Evolutionary conservation across 2,329 filamentous ascomycete genomes (phyloP).

Genomic region (Mycosphaerella arachidis): DNA sequence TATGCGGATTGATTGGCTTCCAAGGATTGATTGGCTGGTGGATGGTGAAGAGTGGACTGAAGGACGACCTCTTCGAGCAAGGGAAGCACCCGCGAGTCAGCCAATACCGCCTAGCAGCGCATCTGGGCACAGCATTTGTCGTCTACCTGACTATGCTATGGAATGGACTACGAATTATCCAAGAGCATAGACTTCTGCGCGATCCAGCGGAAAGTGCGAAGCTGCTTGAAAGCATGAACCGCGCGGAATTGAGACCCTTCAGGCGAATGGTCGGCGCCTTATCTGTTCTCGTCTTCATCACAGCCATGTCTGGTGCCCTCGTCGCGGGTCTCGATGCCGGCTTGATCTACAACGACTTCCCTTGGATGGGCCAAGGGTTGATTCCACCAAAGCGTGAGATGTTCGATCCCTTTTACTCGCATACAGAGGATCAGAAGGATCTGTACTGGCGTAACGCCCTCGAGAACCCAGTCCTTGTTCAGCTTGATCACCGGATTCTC

Average conservation of each 20-base stretch:
- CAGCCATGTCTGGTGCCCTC: slow-evolving; percentile 87
- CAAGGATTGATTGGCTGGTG: slow-evolving; percentile 97
- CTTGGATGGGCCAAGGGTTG: slow-evolving; percentile 82
- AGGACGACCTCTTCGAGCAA: slow-evolving; percentile 89
- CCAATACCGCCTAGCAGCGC: slow-evolving; percentile 87
- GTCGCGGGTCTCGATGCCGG: slow-evolving; percentile 95
- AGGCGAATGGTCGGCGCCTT: slow-evolving; percentile 68
- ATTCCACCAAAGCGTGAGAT: slow-evolving; percentile 79
- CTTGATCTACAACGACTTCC: slow-evolving; percentile 98
- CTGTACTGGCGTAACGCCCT: slow-evolving; percentile 97
- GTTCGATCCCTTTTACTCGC: slow-evolving; percentile 79
- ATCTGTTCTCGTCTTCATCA: slow-evolving; percentile 73
- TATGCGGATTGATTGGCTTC: slow-evolving; percentile 84
- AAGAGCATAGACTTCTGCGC: slow-evolving; percentile 66
- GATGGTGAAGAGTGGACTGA: slow-evolving; percentile 97
- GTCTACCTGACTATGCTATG: slow-evolving; percentile 95
- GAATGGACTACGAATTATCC: slow-evolving; percentile 78
- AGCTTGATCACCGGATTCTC: slow-evolving; percentile 90
- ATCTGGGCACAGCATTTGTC: slow-evolving; percentile 83
- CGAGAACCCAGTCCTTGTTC: slow-evolving; percentile 92
- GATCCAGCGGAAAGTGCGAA: slow-evolving; percentile 54
- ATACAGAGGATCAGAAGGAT: slow-evolving; percentile 71
- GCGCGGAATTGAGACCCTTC: slow-evolving; percentile 67
- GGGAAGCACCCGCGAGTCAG: slow-evolving; percentile 88
- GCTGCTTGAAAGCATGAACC: slow-evolving; percentile 57